These are phyloP conservation scores for Colletotrichum sojae DNA, from an alignment of 2,329 filamentous ascomycete genomes.

Conservation along the genomic window DNA sequence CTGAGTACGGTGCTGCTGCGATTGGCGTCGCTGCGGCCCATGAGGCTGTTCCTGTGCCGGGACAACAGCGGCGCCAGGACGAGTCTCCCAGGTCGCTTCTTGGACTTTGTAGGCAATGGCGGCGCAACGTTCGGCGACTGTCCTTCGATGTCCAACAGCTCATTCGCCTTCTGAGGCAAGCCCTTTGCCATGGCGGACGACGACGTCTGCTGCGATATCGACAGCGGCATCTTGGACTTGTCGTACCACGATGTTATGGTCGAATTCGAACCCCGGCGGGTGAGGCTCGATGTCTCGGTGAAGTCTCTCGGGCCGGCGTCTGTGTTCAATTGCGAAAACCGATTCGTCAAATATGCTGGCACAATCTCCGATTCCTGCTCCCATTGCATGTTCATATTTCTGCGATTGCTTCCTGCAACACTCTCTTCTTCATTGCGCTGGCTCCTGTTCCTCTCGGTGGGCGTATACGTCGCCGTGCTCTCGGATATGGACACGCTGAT, in stretches of 20 bases:
- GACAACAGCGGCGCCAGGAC: constrained; percentile 63
- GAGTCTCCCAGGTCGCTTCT: constrained; percentile 63
- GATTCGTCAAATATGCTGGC: constrained; percentile 49
- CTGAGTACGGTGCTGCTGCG: constrained; percentile 47
- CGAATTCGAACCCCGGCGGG: constrained; percentile 66
- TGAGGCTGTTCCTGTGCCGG: constrained; percentile 46
- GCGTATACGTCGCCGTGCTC: constrained; percentile 51
- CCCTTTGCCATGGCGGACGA: constrained; percentile 72
- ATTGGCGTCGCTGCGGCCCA: constrained; percentile 38
- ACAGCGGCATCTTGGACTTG: constrained; percentile 67
- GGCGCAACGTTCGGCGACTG: constrained; percentile 35
- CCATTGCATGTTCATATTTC: constrained; percentile 52
- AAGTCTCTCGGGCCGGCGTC: constrained; percentile 33
- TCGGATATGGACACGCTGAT: constrained; percentile 63
- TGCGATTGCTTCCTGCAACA: constrained; percentile 43
- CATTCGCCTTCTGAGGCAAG: constrained; percentile 62
- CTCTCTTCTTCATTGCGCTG: constrained; percentile 27
- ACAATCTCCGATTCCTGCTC: constrained; percentile 64
- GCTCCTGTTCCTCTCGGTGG: constrained; percentile 43
- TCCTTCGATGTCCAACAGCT: constrained; percentile 63
- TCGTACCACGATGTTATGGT: constrained; percentile 72
- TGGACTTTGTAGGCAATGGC: constrained; percentile 52
- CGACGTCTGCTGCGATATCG: constrained; percentile 72
- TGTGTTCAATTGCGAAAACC: constrained; percentile 33
- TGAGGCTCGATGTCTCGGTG: constrained; percentile 61